Conservation (phyloP, 371 early-diverging fungal species). For the Amoeboaphelidium protococcarum region DNA sequence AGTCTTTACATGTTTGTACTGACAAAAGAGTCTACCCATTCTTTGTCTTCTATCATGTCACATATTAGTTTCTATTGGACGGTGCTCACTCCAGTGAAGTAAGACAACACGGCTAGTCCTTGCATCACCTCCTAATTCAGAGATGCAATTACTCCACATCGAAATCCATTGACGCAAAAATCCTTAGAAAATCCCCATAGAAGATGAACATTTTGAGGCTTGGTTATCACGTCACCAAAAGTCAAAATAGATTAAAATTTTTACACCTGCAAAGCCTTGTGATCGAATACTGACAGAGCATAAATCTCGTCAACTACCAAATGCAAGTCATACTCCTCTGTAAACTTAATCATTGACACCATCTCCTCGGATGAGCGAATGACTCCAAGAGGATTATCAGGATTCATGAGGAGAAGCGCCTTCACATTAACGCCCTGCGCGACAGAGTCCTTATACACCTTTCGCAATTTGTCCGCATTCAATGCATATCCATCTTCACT, state of each 20-base stretch:
- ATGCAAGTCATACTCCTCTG: conserved; percentile 28
- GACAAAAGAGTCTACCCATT: not conserved
- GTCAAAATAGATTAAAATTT: not conserved
- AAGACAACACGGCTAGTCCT: not conserved
- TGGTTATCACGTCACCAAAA: not conserved
- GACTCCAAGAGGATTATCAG: conserved; percentile 25
- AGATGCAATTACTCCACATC: conserved; percentile 15
- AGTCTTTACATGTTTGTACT: not conserved
- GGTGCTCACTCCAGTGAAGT: not conserved
- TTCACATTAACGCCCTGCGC: conserved; percentile 15
- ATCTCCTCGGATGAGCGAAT: conserved; percentile 20
- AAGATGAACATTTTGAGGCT: conserved; percentile 23
- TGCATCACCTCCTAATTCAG: not conserved
- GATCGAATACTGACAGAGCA: conserved; percentile 29
- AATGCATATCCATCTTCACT: not conserved
- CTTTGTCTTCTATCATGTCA: not conserved
- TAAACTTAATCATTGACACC: conserved; percentile 23
- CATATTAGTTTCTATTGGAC: not conserved
- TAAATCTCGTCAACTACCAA: conserved; percentile 57
- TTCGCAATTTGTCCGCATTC: not conserved
- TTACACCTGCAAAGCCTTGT: conserved; percentile 2
- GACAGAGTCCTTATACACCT: not conserved
- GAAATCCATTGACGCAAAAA: conserved; percentile 37
- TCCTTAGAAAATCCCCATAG: conserved; percentile 51
- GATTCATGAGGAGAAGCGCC: conserved; percentile 32